A percentile compares a stretch with the other conserved stretches of the same genome.
Evolutionary conservation across 495 filamentous ascomycete genomes (phyloP).

Genomic region (Daldinia loculata): DNA sequence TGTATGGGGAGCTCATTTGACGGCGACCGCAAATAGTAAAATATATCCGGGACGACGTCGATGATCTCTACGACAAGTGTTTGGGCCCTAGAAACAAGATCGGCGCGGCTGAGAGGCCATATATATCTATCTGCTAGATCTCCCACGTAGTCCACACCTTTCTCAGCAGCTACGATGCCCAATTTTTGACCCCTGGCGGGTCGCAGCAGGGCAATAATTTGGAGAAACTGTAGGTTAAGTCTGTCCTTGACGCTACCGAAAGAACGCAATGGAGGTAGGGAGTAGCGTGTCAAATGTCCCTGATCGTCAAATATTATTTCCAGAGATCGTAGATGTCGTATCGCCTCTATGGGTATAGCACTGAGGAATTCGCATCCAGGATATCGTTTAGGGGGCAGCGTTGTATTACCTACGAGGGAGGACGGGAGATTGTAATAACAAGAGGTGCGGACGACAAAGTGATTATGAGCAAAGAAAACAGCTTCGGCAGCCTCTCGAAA

Average conservation of each 20-base stretch:
- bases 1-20: not conserved
- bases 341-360: conserved; percentile 1
- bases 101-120: not conserved
- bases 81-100: not conserved
- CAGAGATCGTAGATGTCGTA: not conserved
- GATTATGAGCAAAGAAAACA: not conserved
- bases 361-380: conserved; percentile 7
- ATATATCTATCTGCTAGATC: conserved; percentile 1
- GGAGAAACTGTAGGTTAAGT: not conserved
- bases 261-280: not conserved
- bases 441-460: conserved; percentile 2
- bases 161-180: not conserved
- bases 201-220: not conserved
- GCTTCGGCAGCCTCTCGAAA: not conserved
- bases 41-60: not conserved
- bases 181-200: not conserved
- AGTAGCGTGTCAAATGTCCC: not conserved
- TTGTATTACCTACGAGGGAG: not conserved
- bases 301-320: not conserved
- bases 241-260: not conserved
- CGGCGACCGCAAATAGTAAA: conserved; percentile 2
- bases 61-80: not conserved
- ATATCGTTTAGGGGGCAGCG: not conserved
- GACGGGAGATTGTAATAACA: not conserved
- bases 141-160: conserved; percentile 2